Percentiles rank a stretch among this genome's conserved stretches.
phyloP scores from a whole-genome alignment of 352 stramenopile species.

The Phytophthora multivora region DNA sequence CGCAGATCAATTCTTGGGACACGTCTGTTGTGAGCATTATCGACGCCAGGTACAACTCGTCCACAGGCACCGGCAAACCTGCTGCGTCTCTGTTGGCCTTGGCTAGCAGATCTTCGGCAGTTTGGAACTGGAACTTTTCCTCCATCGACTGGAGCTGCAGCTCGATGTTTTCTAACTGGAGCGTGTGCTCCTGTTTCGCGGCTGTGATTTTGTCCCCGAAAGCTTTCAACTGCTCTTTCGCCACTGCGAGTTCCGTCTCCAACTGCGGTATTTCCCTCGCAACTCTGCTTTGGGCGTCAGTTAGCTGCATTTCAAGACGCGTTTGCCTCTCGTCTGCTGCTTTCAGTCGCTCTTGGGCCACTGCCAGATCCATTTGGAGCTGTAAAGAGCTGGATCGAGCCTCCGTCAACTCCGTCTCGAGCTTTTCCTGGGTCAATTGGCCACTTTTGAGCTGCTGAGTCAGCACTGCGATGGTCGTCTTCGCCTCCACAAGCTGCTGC shows the following conservation, averaged over 20 bases:
- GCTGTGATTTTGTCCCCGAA: conserved; percentile 13
- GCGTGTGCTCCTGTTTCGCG: conserved; percentile 3
- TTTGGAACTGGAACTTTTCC: conserved; percentile 6
- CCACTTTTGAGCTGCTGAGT: conserved; percentile 9
- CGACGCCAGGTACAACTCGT: conserved; percentile 10
- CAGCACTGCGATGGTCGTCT: conserved; percentile 13
- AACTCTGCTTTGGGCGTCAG: conserved; percentile 4
- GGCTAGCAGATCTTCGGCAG: background rate
- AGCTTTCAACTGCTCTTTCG: conserved; percentile 16
- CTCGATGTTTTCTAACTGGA: conserved; percentile 15
- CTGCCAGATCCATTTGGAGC: conserved; percentile 7
- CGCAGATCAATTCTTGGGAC: conserved; percentile 11
- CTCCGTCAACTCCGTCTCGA: conserved; percentile 9
- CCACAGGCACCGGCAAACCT: background rate
- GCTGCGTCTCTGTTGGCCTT: background rate
- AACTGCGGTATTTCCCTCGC: conserved; percentile 4
- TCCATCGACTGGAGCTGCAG: conserved; percentile 13
- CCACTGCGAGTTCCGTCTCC: conserved; percentile 15
- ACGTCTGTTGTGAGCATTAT: conserved; percentile 9
- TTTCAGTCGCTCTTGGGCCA: conserved; percentile 9
- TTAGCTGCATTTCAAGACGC: conserved; percentile 8
- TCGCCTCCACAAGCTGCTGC: conserved; percentile 7
- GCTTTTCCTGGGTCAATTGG: conserved; percentile 2
- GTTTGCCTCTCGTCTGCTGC: conserved; percentile 5
- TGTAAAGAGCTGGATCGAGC: background rate